Evolutionary conservation across 2,329 filamentous ascomycete species (phyloP), one percentile per base, ranked within the genome.

Genomic region (Gaeumannomyces tritici): DNA sequence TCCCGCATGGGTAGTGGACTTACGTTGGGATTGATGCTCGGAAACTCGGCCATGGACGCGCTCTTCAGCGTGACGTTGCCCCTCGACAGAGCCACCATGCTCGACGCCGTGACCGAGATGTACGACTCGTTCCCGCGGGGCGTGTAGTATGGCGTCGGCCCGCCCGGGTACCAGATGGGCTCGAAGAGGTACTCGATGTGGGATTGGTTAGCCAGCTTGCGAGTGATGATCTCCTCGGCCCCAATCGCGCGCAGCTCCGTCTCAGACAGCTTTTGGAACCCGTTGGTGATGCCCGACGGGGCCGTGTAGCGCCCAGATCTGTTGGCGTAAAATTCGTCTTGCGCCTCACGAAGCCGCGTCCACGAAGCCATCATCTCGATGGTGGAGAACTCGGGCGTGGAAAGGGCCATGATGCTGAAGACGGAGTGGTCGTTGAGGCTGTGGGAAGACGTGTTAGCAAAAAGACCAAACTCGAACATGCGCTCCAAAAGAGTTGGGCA

Each of bases 131-230:
- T 67, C 27, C 63, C 57, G 5, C 59, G 57, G 0, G 69, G 69
- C 0, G 65, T 68, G 60, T 70, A 70, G 62, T 64, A 69, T 4
- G 69, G 69, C 18, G 67, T 69, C 29, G 69, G 69, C 4, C 68
- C 68, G 35, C 67, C 65, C n/a, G 69, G 69, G 59, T 70, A 70
- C 62, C 66, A 70, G 59, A 70, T 64, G 6, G 66, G 66, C 58
- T 70, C 69, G 63, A 68, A 70, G 47, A 70, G 64, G 54, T 67
- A 70, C 63, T 70, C 69, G 54, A 70, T 65, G 56, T 69, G 68
- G 11, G 68, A 69, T 63, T 69, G 69, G 54, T 70, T 67, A 6
- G 62, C 63, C 31, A 70, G 66, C 4, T 66, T 59, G 27, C 68
- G 67, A 12, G 65, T 67, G 42, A 64, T 67, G 5, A 59, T 64